phyloP scores from a whole-genome alignment of 192 early-diverging fungal genomes.

The Obelidium mucronatum region DNA sequence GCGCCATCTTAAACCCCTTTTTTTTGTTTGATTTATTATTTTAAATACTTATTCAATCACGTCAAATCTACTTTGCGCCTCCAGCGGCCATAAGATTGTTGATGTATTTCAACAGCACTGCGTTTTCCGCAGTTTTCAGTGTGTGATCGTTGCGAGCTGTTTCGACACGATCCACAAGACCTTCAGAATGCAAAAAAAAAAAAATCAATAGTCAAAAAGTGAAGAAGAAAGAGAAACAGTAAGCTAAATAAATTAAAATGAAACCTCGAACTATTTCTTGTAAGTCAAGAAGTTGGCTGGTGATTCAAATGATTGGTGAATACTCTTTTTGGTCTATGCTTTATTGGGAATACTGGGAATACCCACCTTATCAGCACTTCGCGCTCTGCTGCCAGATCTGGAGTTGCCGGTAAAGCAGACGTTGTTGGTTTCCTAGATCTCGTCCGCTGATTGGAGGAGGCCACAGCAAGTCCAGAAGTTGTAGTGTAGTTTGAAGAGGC shows the following conservation, averaged over 20 bases:
- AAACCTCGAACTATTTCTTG: slow-evolving; percentile 36
- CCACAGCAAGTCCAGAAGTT: neutral
- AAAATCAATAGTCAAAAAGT: neutral
- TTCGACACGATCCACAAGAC: slow-evolving; percentile 43
- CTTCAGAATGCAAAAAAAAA: slow-evolving; percentile 32
- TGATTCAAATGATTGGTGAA: neutral
- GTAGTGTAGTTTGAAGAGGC: neutral
- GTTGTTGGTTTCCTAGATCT: neutral
- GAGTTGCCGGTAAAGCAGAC: neutral
- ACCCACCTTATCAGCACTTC: neutral
- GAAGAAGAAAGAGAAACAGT: neutral
- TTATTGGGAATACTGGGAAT: neutral
- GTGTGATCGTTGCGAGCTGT: slow-evolving; percentile 33
- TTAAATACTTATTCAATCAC: neutral
- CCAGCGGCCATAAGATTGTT: slow-evolving; percentile 55
- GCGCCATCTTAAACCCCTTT: too few species aligned
- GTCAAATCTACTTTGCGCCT: neutral
- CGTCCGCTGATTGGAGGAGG: neutral
- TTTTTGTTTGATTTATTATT: too few species aligned
- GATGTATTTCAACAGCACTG: slow-evolving; percentile 54
- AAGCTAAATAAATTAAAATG: neutral
- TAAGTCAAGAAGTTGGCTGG: slow-evolving; percentile 34
- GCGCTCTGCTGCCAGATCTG: neutral
- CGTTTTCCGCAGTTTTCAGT: slow-evolving; percentile 45
- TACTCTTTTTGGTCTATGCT: neutral